These are phyloP conservation scores for Lepraria neglecta DNA, from an alignment of 495 filamentous ascomycete species.

Conservation along the genomic window DNA sequence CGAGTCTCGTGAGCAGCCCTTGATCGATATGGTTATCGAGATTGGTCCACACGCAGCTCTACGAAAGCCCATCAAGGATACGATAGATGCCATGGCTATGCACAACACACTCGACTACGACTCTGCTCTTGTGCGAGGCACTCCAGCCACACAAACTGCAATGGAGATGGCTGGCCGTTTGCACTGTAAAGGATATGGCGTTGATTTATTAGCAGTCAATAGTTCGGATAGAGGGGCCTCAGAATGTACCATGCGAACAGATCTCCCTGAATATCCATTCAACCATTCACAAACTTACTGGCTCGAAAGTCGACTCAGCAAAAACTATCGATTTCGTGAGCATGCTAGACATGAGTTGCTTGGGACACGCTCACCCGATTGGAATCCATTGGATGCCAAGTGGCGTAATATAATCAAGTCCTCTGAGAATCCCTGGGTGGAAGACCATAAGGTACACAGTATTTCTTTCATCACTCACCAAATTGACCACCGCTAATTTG, in stretches of 20 bases:
- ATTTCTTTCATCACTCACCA: too few relatives aligned
- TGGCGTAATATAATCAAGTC: conserved; percentile 37
- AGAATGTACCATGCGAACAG: too few relatives aligned
- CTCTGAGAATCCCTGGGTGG: conserved; percentile 18
- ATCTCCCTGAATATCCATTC: too few relatives aligned
- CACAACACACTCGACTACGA: not conserved
- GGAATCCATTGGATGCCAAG: conserved; percentile 19
- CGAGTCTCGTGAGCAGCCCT: not conserved
- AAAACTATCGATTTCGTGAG: conserved; percentile 22
- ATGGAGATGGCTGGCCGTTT: not conserved
- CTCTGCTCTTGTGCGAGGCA: not conserved
- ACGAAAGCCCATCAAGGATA: not conserved
- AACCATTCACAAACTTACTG: too few relatives aligned
- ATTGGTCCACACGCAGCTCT: not conserved
- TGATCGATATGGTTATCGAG: not conserved
- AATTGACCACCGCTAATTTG: too few relatives aligned
- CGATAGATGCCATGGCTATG: not conserved
- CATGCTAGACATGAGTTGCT: conserved; percentile 32
- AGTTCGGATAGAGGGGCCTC: too few relatives aligned
- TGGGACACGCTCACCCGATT: conserved; percentile 26
- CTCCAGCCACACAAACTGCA: not conserved
- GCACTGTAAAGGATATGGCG: not conserved
- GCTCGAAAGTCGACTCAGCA: too few relatives aligned
- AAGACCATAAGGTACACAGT: conserved; percentile 30
- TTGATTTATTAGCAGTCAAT: not conserved